Evolutionary conservation across 306 rosid species (phyloP).

Genomic region (Cajanus cajan): DNA sequence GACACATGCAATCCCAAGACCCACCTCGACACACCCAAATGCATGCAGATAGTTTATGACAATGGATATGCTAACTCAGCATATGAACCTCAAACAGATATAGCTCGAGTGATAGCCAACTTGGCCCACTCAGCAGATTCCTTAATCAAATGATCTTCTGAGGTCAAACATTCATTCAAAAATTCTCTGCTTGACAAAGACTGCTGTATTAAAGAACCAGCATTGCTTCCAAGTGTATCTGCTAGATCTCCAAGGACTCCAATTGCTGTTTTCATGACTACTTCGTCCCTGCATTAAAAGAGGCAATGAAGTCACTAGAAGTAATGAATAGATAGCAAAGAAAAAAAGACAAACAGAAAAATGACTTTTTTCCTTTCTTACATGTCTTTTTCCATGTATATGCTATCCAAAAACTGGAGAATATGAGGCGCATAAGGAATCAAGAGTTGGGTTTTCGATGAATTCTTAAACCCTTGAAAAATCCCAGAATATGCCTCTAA

Average conservation of each 20-base stretch:
- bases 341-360: background rate
- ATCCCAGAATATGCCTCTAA: constrained; percentile 95
- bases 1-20: constrained; percentile 73
- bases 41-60: constrained; percentile 72
- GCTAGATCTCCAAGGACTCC: constrained; percentile 96
- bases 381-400: constrained; percentile 88
- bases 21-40: constrained; percentile 61
- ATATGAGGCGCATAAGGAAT: constrained; percentile 82
- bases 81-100: constrained; percentile 75
- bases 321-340: background rate
- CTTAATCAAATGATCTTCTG: constrained; percentile 81
- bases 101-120: constrained; percentile 86
- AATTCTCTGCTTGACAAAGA: constrained; percentile 86
- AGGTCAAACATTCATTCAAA: constrained; percentile 82
- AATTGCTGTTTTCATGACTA: constrained; percentile 91
- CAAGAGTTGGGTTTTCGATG: constrained; percentile 80
- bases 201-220: constrained; percentile 88
- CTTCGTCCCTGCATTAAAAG: constrained; percentile 67
- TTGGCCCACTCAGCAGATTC: constrained; percentile 97
- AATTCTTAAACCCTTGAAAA: constrained; percentile 86
- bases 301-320: constrained; percentile 9
- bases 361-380: constrained; percentile 36
- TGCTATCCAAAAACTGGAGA: constrained; percentile 87
- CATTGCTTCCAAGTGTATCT: constrained; percentile 87
- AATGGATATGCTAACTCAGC: constrained; percentile 40